Evolutionary conservation across 2,329 filamentous ascomycete species (phyloP).

Genomic region (Aspergillus sp.): DNA sequence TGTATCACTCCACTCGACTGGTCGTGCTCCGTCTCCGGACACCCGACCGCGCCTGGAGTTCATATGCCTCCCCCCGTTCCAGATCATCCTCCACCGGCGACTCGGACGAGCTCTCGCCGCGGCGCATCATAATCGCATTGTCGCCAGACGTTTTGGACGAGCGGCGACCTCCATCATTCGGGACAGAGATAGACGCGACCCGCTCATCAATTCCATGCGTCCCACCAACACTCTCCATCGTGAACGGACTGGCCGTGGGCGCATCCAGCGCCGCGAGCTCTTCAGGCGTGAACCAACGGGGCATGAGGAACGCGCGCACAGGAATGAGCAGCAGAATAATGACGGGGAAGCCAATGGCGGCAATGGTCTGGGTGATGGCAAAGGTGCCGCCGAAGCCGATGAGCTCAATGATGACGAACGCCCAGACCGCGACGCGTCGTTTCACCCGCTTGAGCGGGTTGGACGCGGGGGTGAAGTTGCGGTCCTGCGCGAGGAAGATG

Average conservation of each 20-base stretch:
- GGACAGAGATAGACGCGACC: conserved; percentile 2
- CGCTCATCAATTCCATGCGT: conserved; percentile 49
- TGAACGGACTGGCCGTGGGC: conserved; percentile 73
- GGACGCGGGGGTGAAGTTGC: conserved; percentile 54
- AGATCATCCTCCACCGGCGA: conserved; percentile 37
- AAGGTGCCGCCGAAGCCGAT: conserved; percentile 74
- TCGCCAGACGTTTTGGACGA: conserved; percentile 7
- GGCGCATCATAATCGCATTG: conserved; percentile 18
- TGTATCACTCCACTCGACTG: conserved; percentile 13
- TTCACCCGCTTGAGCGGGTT: conserved; percentile 62
- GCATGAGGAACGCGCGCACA: conserved; percentile 62
- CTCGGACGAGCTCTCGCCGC: conserved; percentile 22
- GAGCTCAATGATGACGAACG: conserved; percentile 68
- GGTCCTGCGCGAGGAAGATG: conserved; percentile 67
- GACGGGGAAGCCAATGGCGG: conserved; percentile 76
- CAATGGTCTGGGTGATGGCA: conserved; percentile 79
- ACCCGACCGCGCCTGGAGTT: conserved; percentile 28
- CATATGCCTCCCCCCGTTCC: conserved; percentile 43
- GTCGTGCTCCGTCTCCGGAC: conserved; percentile 29
- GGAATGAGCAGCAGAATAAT: conserved; percentile 71
- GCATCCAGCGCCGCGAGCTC: conserved; percentile 66
- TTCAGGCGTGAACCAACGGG: conserved; percentile 57
- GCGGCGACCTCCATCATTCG: conserved; percentile 7
- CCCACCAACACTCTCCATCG: conserved; percentile 73
- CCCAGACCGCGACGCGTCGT: conserved; percentile 68